These are phyloP conservation scores for Crassisporium funariophilum DNA, from an alignment of 768 basidiomycete species.

Conservation along the genomic window DNA sequence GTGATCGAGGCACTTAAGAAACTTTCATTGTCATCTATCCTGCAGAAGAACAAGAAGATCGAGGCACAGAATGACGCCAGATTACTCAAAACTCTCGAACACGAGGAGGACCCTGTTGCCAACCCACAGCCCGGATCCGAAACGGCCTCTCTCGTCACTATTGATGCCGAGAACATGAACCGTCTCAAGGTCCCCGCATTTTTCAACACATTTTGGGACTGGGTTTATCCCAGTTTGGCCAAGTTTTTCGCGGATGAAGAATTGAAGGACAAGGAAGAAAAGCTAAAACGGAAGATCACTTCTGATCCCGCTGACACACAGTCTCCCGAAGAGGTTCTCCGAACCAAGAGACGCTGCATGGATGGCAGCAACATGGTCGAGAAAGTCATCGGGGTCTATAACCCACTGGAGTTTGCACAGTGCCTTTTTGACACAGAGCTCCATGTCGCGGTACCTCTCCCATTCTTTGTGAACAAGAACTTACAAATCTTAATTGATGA, in stretches of 20 bases:
- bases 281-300: neutral
- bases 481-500: no score
- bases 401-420: constrained; percentile 1
- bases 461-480: no score
- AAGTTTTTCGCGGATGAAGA: neutral
- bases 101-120: neutral
- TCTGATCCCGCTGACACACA: no score
- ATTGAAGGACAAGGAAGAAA: constrained; percentile 4
- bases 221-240: constrained; percentile 2
- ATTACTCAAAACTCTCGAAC: constrained; percentile 1
- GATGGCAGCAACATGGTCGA: constrained; percentile 1
- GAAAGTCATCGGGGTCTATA: neutral
- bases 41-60: constrained; percentile 13
- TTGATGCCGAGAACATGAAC: constrained; percentile 3
- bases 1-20: constrained; percentile 4
- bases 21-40: constrained; percentile 1
- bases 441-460: no score
- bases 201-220: neutral
- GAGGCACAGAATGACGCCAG: constrained; percentile 11
- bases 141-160: constrained; percentile 10
- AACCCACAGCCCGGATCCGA: constrained; percentile 9
- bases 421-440: constrained; percentile 4
- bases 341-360: constrained; percentile 3
- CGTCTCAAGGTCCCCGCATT: neutral
- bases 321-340: neutral